Percentiles rank a stretch among this genome's conserved stretches.
phyloP scores from a whole-genome alignment of 257 asterid species.

The Nicotiana tomentosiformis region DNA sequence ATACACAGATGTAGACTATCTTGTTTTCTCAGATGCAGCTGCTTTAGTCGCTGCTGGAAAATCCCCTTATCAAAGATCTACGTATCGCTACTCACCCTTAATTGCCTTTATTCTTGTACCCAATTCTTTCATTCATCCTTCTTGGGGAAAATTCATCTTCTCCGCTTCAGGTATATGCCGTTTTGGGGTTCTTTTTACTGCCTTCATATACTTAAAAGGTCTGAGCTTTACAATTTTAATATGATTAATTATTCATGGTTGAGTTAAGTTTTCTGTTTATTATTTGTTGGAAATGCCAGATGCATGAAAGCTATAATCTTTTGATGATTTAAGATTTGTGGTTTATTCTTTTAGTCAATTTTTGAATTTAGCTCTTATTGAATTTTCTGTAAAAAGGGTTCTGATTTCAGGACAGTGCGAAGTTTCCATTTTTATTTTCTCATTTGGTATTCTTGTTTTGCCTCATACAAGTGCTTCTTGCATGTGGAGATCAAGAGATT shows the following conservation, averaged over 20 bases:
- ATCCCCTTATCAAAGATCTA: constrained; percentile 83
- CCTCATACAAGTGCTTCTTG: background rate
- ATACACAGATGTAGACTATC: constrained; percentile 86
- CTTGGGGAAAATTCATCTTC: constrained; percentile 86
- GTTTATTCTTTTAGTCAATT: background rate
- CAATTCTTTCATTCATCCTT: constrained; percentile 63
- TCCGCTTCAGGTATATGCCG: constrained; percentile 60
- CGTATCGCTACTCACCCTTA: constrained; percentile 93
- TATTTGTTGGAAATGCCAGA: background rate
- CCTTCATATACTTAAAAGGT: background rate
- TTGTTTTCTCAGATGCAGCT: constrained; percentile 93
- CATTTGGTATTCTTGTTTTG: background rate
- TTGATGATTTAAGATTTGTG: background rate
- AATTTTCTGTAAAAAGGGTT: background rate
- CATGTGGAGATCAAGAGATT: background rate
- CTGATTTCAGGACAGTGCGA: background rate
- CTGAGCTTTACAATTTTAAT: background rate
- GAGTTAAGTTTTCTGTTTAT: background rate
- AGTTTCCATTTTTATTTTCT: background rate
- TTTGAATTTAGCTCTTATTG: background rate
- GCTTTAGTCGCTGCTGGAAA: constrained; percentile 61
- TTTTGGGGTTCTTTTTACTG: background rate
- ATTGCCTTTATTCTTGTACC: constrained; percentile 78
- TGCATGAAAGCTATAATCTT: background rate
- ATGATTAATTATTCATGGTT: background rate